Conservation (phyloP, 2,329 filamentous ascomycete genomes). For the Curvularia eragrostidis region DNA sequence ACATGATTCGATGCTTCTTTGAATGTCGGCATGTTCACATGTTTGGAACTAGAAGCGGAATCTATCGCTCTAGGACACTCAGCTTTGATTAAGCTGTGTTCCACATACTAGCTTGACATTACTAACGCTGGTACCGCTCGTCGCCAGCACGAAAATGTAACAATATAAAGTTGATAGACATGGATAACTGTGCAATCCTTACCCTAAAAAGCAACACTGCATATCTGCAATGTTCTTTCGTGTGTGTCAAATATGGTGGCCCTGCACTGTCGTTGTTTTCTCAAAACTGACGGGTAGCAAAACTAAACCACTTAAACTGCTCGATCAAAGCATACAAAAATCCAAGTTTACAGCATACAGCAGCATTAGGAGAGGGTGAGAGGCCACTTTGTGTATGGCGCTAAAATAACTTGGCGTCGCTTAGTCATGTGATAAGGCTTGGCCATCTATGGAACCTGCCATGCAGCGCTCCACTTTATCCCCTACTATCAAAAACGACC, state of each 20-base stretch:
- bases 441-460: constrained; percentile 15
- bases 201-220: neutral
- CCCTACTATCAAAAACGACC: constrained; percentile 14
- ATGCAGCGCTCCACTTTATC: constrained; percentile 19
- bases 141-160: neutral
- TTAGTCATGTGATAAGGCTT: constrained; percentile 17
- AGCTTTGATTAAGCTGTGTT: neutral
- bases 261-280: neutral
- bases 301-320: neutral
- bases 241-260: neutral
- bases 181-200: neutral
- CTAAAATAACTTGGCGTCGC: constrained; percentile 19
- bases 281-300: neutral
- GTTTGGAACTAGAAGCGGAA: neutral
- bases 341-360: neutral
- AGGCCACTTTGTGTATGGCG: constrained; percentile 1
- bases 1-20: neutral
- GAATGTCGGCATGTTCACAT: neutral
- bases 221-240: neutral
- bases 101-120: neutral
- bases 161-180: neutral
- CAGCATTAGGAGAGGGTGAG: neutral
- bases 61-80: neutral
- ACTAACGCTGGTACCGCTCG: neutral
- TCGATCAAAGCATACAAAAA: neutral